Base-by-base conservation (phyloP, 495 filamentous ascomycete species). In the Cryomyces minteri region DNA sequence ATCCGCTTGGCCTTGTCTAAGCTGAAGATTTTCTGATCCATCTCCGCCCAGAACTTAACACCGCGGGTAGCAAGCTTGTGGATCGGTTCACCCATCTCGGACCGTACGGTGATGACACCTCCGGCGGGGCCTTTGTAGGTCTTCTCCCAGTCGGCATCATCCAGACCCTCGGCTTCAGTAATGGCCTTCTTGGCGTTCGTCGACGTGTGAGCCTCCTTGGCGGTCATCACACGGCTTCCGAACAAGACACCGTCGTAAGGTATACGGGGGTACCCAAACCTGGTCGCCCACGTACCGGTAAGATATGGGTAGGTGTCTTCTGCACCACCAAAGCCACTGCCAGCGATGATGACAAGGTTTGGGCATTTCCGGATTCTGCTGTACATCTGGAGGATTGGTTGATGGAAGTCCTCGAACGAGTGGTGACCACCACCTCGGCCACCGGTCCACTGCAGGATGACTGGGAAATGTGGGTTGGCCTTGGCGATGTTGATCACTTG, bases 11-110 rank as follows among this genome's bases (percentile, higher is more conserved):
- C 82, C 64, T 93, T 93, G 62, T 94, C 87, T 18, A 98, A 70
- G 62, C 78, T 84, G 73, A 98, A 98, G 53, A 98, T 94, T 58
- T 88, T 94, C 59, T 84, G 74, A 54, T 98, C 90, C 84, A 98
- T 92, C 61, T 98, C 90, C 46, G 85, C 79, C 90, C 90, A 98
- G 64, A 98, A 90, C 38, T 73, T 66, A 31, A 98, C 87, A 69
- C 90, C 90, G 39, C 90, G 75, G 28, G 90, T 98, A 25, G 90
- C 90, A 47, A 98, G 71, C 65, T 96, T 96, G 69, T 98, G 90
- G 49, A 98, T 98, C 7, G 90, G 90, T 67, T 98, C 90, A 34
- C 90, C 90, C 90, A 98, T 98, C 61, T 98, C 90, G 5, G 90
- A 98, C 45, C 84, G 70, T 37, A 98, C 88, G n/a, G 90, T 95